Evolutionary conservation across 2,329 filamentous ascomycete species (phyloP), one percentile per base, ranked within the genome.

Genomic region (Huntiella savannae): DNA sequence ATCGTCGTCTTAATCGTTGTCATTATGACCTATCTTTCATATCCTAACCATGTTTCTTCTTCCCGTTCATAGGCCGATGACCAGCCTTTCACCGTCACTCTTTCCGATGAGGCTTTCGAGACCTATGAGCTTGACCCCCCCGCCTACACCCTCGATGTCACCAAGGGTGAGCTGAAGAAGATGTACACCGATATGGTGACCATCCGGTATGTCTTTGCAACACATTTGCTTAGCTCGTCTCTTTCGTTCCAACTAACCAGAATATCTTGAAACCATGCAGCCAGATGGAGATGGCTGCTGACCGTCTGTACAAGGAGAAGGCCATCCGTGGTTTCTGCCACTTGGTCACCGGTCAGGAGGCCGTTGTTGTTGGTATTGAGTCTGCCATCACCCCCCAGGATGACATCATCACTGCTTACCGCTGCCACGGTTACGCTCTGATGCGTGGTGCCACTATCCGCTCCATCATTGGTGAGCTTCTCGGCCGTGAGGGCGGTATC

Each of bases 261-360:
- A 12, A n/a, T 36, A 12, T n/a, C 11, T 36, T 36, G 15, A 36
- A 16, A 10, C 19, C 22, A 13, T 52, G 47, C 57, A 94, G 87
- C 69, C 91, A 93, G 65, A 94, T 98, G 91, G 91, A 98, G 69
- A 94, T 98, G 88, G 87, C 88, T 55, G 86, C 91, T 69, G 91
- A 98, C 63, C 78, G 88, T 62, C 73, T 98, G 60, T 98, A 98
- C 83, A 98, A 98, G 74, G 91, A 96, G 73, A 98, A 98, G 81
- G 96, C 98, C 76, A 96, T 98, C 58, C 83, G 91, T 58, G 91
- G 91, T 69, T 98, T 98, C 82, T 98, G 91, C 71, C 91, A 98
- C 70, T 69, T 98, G 66, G 96, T 91, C 50, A 93, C 82, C 50
- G 91, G 91, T 53, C 91, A 98, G 69, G 91, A 98, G 74, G 91